Evolutionary conservation across 805 yeast genomes (phyloP).

Genomic region (Lipomyces chichibuensis): DNA sequence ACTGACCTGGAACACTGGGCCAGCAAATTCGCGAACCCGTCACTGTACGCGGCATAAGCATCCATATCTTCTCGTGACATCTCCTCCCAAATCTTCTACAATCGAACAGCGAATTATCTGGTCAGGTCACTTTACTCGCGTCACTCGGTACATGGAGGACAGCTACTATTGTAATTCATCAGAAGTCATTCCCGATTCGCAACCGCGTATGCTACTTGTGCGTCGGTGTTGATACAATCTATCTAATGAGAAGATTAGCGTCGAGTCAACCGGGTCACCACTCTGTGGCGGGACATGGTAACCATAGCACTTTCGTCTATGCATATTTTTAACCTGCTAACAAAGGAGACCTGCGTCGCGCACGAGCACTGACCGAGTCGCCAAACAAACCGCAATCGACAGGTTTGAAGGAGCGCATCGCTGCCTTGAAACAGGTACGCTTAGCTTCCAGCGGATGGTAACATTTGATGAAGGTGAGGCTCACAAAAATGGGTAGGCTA

Average conservation of each 20-base stretch:
- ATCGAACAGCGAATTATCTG: no score
- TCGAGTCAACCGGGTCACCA: neutral
- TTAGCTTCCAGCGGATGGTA: neutral
- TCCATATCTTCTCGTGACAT: no score
- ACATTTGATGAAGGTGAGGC: neutral
- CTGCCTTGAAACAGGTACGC: neutral
- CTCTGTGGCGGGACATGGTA: neutral
- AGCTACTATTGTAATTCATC: neutral
- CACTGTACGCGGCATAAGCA: neutral
- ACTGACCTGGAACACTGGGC: neutral
- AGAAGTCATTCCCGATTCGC: neutral
- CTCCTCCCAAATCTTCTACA: neutral
- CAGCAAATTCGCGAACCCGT: neutral
- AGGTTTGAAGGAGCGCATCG: neutral
- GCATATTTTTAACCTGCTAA: neutral
- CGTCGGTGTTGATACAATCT: neutral
- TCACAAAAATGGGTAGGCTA: neutral
- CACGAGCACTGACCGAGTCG: neutral
- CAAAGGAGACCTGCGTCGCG: neutral
- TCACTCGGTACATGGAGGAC: neutral
- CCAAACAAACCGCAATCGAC: neutral
- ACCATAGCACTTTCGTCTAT: neutral
- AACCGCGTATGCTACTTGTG: neutral
- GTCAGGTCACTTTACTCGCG: neutral
- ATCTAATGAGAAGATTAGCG: neutral